phyloP scores from a whole-genome alignment of 768 basidiomycete species.

The Hypholoma sublateritium region DNA sequence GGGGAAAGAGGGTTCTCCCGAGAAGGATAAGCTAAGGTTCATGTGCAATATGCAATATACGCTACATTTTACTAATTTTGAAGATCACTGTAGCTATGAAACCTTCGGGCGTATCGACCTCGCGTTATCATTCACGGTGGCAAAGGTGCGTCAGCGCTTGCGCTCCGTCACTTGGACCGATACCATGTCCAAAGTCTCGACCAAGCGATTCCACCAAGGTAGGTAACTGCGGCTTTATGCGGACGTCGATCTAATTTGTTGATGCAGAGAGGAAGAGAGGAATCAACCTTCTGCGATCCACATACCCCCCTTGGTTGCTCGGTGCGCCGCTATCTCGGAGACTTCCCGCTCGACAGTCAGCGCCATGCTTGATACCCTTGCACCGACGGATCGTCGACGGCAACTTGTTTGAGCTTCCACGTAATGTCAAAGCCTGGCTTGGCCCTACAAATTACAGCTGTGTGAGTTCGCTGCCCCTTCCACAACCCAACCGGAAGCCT shows the following conservation, averaged over 20 bases:
- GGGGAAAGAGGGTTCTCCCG: constrained; percentile 79
- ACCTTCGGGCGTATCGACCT: constrained; percentile 84
- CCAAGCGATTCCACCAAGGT: constrained; percentile 85
- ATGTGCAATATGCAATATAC: constrained; percentile 21
- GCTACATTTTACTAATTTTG: constrained; percentile 3
- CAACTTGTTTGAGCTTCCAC: constrained; percentile 61
- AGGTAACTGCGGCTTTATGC: constrained; percentile 25
- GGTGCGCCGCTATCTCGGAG: constrained; percentile 85
- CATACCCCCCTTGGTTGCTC: constrained; percentile 84
- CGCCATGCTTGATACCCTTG: constrained; percentile 87
- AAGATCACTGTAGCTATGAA: constrained; percentile 70
- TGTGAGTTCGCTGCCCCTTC: constrained; percentile 59
- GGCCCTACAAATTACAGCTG: constrained; percentile 75
- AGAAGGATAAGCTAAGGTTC: constrained; percentile 86
- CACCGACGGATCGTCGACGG: constrained; percentile 90
- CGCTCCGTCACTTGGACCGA: constrained; percentile 92
- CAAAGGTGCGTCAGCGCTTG: constrained; percentile 83
- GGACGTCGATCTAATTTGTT: constrained; percentile 29
- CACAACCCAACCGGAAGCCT: constrained; percentile 56
- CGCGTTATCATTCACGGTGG: constrained; percentile 79
- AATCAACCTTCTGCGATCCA: constrained; percentile 96
- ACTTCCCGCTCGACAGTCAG: constrained; percentile 82
- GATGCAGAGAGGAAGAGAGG: constrained; percentile 97
- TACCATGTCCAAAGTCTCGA: constrained; percentile 95
- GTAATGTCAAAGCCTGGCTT: constrained; percentile 91